These are phyloP conservation scores for Onygenales sp. DNA, from an alignment of 2,329 filamentous ascomycete genomes.

Conservation along the genomic window DNA sequence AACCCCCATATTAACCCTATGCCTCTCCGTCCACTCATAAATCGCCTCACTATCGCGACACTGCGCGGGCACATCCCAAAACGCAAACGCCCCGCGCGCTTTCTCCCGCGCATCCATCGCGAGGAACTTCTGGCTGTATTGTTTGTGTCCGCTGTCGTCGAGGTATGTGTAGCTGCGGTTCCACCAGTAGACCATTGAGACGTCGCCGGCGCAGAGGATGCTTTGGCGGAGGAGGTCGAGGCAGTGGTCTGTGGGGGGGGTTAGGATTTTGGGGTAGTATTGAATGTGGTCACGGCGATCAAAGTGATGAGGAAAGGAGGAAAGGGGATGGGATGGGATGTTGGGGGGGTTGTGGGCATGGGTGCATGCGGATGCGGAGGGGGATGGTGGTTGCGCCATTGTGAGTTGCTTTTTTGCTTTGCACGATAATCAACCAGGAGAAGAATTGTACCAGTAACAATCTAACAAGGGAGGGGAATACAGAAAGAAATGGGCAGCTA, in stretches of 20 bases:
- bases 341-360: not conserved
- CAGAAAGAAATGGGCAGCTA: no score
- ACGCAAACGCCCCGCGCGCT: slow-evolving; percentile 2
- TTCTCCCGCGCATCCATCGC: slow-evolving; percentile 4
- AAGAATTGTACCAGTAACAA: not conserved
- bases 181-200: slow-evolving; percentile 10
- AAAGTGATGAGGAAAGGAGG: not conserved
- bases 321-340: not conserved
- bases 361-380: not conserved
- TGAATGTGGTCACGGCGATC: not conserved
- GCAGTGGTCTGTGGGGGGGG: slow-evolving; percentile 7
- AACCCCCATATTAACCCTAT: not conserved
- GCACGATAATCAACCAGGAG: not conserved
- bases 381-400: no score
- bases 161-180: slow-evolving; percentile 7
- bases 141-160: slow-evolving; percentile 4
- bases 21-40: slow-evolving; percentile 6
- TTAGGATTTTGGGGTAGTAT: not conserved
- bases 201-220: slow-evolving; percentile 9
- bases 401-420: not conserved
- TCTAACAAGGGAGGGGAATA: not conserved
- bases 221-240: slow-evolving; percentile 12
- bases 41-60: slow-evolving; percentile 8
- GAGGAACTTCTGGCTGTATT: slow-evolving; percentile 7
- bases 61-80: slow-evolving; percentile 9